These are phyloP conservation scores for Cotoneaster glaucophyllus DNA, from an alignment of 306 rosid species.

Conservation along the genomic window DNA sequence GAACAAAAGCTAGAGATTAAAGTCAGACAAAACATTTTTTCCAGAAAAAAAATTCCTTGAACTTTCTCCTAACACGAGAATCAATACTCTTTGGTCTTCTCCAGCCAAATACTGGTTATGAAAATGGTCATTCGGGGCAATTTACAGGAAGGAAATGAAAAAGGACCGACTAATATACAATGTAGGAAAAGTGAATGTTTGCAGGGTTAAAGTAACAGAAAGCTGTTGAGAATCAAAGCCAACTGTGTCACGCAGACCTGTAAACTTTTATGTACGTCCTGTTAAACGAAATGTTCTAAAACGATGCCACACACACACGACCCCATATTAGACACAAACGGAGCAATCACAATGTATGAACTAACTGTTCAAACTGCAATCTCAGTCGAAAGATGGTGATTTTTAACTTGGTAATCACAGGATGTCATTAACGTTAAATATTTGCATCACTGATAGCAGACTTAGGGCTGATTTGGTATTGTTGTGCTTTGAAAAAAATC, in stretches of 20 bases:
- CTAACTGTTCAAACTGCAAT: conserved; percentile 19
- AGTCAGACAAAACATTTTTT: neutral
- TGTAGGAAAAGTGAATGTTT: conserved; percentile 23
- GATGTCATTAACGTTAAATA: conserved; percentile 8
- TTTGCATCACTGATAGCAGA: conserved; percentile 52
- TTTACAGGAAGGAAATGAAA: neutral
- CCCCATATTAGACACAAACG: neutral
- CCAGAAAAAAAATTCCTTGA: conserved; percentile 44
- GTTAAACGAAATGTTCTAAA: conserved; percentile 34
- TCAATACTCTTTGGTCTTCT: conserved; percentile 89
- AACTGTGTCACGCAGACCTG: conserved; percentile 71
- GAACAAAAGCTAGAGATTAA: neutral
- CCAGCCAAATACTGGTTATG: conserved; percentile 41
- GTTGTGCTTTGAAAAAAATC: too few species aligned
- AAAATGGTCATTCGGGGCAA: neutral
- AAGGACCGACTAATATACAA: neutral
- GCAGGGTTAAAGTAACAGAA: conserved; percentile 63
- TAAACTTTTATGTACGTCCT: conserved; percentile 46
- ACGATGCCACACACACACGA: neutral
- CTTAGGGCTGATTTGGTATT: too few species aligned
- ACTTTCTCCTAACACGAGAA: conserved; percentile 69
- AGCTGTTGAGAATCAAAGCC: conserved; percentile 32
- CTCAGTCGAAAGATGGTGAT: conserved; percentile 83
- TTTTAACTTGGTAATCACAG: conserved; percentile 32
- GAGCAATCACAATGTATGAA: neutral